Base-by-base conservation (phyloP, 2,329 filamentous ascomycete species). In the Trichophyton rubrum region DNA sequence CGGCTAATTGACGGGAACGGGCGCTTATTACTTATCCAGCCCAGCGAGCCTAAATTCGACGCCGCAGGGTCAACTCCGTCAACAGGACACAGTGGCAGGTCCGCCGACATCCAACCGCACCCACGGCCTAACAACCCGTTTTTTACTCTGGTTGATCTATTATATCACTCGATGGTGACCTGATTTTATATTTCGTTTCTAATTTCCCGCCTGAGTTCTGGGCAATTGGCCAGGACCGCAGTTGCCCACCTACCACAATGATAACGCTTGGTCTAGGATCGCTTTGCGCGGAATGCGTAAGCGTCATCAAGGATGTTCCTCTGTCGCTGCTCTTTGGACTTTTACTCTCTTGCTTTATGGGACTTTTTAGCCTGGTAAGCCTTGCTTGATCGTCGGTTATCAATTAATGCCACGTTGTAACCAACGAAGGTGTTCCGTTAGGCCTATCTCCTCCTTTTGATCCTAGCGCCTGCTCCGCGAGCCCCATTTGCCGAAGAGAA, bases 391-490 rank as follows among this genome's bases (percentile, higher is more conserved):
- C 49, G 22, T 17, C 22, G 13, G 13, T 2, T 33, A 13, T n/a
- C 22, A 15, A 5, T 5, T 33, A 15, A 30, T 33, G 49, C 27
- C 9, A 30, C 13, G 51, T 20, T 30, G 27, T 27, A 60, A 60
- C 43, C 59, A 49, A 61, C 9, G 13, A n/a, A n/a, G 49, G 17
- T 47, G 53, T 17, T 27, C 7, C n/a, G n/a, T 24, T 55, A 63
- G 60, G 62, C 41, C 13, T 55, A 24, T 24, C 27, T 65, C 87
- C 75, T 85, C 62, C 82, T 96, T 56, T 85, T 84, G 70, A 72
- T 90, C 62, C 79, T 95, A 71, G 91, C 91, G 7, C 91, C 91
- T 15, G 84, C 85, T 58, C 93, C 93, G 8, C 88, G 93, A 61
- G 76, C 80, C 24, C 82, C 89, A 1, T 79, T 85, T 38, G 79